A percentile compares a stretch with the other conserved stretches of the same genome.
Conservation (phyloP, 192 early-diverging fungal species). For the Podochytrium sp. region DNA sequence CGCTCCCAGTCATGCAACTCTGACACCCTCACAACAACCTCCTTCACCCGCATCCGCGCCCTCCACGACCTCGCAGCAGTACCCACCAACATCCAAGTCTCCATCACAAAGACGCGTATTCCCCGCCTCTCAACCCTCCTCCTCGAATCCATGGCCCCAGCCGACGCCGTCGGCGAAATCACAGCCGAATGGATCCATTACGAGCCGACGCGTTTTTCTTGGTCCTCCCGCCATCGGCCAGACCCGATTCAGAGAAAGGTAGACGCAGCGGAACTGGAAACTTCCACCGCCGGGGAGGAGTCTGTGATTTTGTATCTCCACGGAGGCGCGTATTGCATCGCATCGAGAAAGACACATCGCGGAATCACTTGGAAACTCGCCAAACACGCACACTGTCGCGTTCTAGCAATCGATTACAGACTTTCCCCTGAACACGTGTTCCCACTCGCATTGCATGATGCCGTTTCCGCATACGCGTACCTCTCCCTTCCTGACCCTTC, state of each 20-base stretch:
- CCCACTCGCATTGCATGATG: slow-evolving; percentile 82
- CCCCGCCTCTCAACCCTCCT: slow-evolving; percentile 6
- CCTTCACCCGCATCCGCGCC: background rate
- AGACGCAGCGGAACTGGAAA: background rate
- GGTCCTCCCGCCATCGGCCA: background rate
- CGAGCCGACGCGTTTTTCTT: too few species aligned
- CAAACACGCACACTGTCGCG: slow-evolving; percentile 44
- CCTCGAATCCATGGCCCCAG: slow-evolving; percentile 9
- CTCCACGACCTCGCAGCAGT: background rate
- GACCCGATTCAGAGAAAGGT: background rate
- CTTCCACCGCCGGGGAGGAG: background rate
- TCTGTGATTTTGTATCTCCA: slow-evolving; percentile 33
- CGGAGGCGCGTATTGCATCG: slow-evolving; percentile 31
- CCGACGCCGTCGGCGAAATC: slow-evolving; percentile 22
- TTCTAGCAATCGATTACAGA: slow-evolving; percentile 75
- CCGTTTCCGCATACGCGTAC: slow-evolving; percentile 74
- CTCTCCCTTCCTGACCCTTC: slow-evolving; percentile 53
- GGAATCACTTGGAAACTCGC: slow-evolving; percentile 48
- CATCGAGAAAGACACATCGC: slow-evolving; percentile 31
- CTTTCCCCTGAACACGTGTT: slow-evolving; percentile 81
- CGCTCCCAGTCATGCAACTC: too few species aligned
- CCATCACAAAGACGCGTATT: slow-evolving; percentile 9
- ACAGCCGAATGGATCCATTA: slow-evolving; percentile 34
- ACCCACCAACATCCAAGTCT: background rate
- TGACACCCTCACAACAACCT: too few species aligned